These are phyloP conservation scores for Colletotrichum coccodes DNA, from an alignment of 2,329 filamentous ascomycete species.

Conservation along the genomic window DNA sequence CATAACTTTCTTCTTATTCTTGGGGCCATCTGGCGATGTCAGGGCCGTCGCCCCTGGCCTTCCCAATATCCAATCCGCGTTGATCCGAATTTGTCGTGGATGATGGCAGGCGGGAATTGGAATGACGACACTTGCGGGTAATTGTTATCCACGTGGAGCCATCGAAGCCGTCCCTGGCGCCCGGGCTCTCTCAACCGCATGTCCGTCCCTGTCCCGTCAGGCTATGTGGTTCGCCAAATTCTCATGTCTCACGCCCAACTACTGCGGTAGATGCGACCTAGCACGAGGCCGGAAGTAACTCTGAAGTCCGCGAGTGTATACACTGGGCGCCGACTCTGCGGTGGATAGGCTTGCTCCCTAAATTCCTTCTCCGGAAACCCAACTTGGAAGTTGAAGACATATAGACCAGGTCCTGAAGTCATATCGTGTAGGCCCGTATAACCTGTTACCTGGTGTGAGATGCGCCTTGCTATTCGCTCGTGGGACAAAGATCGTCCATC, in stretches of 20 bases:
- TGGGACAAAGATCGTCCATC: background rate
- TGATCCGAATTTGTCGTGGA: conserved; percentile 3
- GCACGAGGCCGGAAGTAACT: background rate
- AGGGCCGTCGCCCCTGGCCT: background rate
- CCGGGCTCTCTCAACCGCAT: background rate
- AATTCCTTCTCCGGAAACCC: background rate
- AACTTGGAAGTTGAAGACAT: background rate
- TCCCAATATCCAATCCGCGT: conserved; percentile 1
- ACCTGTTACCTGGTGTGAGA: background rate
- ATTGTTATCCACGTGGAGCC: conserved; percentile 10
- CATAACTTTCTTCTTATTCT: background rate
- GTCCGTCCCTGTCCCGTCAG: conserved; percentile 13
- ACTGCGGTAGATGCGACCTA: conserved; percentile 13
- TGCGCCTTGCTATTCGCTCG: background rate
- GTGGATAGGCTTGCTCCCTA: background rate
- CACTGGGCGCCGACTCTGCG: background rate
- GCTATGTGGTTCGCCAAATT: conserved; percentile 6
- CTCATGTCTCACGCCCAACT: conserved; percentile 1
- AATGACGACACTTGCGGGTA: conserved; percentile 29
- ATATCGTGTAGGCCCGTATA: background rate
- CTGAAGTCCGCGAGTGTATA: background rate
- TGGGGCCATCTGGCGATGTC: background rate
- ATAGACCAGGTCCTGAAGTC: background rate
- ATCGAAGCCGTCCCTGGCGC: background rate
- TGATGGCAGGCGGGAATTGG: conserved; percentile 17